phyloP scores from a whole-genome alignment of 805 yeast species.

The Saturnispora besseyi region DNA sequence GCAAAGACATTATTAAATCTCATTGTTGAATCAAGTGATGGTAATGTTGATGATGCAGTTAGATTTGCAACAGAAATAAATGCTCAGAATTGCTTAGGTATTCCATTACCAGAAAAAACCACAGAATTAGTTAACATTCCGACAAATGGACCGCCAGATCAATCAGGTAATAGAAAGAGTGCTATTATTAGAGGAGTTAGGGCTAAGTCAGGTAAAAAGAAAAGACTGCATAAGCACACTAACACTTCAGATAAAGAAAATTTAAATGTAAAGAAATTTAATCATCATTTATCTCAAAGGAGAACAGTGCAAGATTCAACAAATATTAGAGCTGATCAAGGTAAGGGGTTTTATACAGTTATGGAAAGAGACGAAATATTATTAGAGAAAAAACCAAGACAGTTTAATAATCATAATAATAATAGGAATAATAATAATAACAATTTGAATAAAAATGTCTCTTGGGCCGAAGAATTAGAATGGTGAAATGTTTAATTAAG shows the following conservation, averaged over 20 bases:
- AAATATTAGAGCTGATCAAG: not conserved
- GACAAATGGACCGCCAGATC: conserved; percentile 26
- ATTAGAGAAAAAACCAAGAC: conserved; percentile 9
- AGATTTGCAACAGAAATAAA: conserved; percentile 62
- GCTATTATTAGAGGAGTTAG: conserved; percentile 29
- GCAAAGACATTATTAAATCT: conserved; percentile 32
- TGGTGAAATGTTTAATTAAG: conserved; percentile 17
- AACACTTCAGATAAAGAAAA: conserved; percentile 1
- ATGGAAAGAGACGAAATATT: conserved; percentile 20
- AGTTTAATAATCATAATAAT: not conserved
- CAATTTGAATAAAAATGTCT: conserved; percentile 17
- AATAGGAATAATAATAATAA: not conserved
- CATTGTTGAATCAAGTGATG: conserved; percentile 55
- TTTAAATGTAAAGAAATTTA: not conserved
- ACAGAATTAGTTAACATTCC: conserved; percentile 57
- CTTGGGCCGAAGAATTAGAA: conserved; percentile 26
- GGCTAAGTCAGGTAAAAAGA: conserved; percentile 16
- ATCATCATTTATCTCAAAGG: conserved; percentile 6
- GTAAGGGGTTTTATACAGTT: conserved; percentile 26
- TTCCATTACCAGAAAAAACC: conserved; percentile 49
- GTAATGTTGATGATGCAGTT: conserved; percentile 53
- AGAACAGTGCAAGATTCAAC: conserved; percentile 1
- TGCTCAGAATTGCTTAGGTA: conserved; percentile 51
- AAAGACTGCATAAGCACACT: not conserved
- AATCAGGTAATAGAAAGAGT: conserved; percentile 25